Conservation (phyloP, 2,329 filamentous ascomycete genomes). For the Penicillium oxalicum region DNA sequence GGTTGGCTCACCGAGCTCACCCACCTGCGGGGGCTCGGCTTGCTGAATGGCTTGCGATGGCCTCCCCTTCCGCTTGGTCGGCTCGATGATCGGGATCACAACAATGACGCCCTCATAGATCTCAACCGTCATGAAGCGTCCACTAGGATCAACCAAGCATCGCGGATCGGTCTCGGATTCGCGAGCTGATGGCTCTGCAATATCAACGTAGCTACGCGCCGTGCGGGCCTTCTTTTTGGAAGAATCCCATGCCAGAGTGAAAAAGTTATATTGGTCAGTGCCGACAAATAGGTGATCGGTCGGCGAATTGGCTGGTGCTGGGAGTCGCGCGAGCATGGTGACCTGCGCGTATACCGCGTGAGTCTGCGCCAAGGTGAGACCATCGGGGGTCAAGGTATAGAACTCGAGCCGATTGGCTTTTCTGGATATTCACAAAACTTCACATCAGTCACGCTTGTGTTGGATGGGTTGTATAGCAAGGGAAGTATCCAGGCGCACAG, state of each 20-base stretch:
- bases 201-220: conserved; percentile 53
- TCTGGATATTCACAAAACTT: conserved; percentile 2
- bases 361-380: conserved; percentile 60
- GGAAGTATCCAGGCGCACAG: background rate
- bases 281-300: conserved; percentile 88
- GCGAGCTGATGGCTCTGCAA: conserved; percentile 56
- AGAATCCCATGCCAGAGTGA: conserved; percentile 78
- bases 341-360: conserved; percentile 78
- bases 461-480: background rate
- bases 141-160: conserved; percentile 76
- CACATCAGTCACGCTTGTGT: conserved; percentile 4
- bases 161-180: conserved; percentile 78
- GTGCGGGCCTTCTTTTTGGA: conserved; percentile 49
- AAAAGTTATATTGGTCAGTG: conserved; percentile 84
- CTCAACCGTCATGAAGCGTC: conserved; percentile 61
- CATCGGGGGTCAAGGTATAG: conserved; percentile 54
- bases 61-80: conserved; percentile 41
- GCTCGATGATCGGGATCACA: conserved; percentile 55
- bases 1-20: conserved; percentile 56
- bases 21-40: conserved; percentile 37
- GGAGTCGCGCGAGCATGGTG: conserved; percentile 61
- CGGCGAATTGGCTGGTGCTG: conserved; percentile 58
- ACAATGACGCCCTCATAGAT: conserved; percentile 64
- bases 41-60: conserved; percentile 20
- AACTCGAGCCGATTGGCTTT: conserved; percentile 48